Base-by-base conservation (phyloP, 345 rosid species). In the Hypericum perforatum region DNA sequence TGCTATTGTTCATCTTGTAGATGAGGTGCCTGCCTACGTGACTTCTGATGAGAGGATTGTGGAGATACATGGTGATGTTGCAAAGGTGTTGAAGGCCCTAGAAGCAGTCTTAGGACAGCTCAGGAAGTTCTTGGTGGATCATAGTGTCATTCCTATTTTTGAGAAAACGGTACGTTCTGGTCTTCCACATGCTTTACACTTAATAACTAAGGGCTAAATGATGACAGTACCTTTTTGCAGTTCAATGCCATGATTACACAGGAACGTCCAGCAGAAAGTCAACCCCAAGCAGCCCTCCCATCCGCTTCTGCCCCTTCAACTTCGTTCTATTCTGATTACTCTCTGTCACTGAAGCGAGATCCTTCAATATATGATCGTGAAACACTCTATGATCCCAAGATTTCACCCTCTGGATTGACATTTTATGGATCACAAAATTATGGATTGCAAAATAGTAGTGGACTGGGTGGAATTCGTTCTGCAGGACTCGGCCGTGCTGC, bases 61-160 rank as follows among this genome's bases (percentile, higher is more conserved):
- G 13, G 89, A 77, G 67, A 53, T 85, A 59, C 85, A 78, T 8
- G 96, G 91, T 52, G 95, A 88, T 61, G 75, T 81, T 39, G 40
- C 53, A 11, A 85, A 85, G 76, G 89, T 79, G 55, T 66, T 74
- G 6, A 79, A 70, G 70, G 96, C 85, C 0, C 53, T 88, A 52
- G 85, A 89, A 77, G 78, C 74, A 2, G 78, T 82, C 49, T 75
- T 80, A 56, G 77, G 86, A n/a, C 94, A 82, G 57, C 62, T 88
- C 16, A 80, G 94, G 66, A 85, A 75, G 70, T 88, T 82, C 67
- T 73, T 84, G 69, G 90, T 85, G 7, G 96, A 88, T 71, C 88
- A 72, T 15, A 70, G 79, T 39, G 88, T 88, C 37, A 75, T 88
- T 71, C 90, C 86, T 66, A 72, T 84, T 44, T 88, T 84, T 53